A percentile compares a stretch with the other conserved stretches of the same genome.
Evolutionary conservation across 176 grass and related monocot genomes (phyloP).

Genomic region (Sorghum bicolor): DNA sequence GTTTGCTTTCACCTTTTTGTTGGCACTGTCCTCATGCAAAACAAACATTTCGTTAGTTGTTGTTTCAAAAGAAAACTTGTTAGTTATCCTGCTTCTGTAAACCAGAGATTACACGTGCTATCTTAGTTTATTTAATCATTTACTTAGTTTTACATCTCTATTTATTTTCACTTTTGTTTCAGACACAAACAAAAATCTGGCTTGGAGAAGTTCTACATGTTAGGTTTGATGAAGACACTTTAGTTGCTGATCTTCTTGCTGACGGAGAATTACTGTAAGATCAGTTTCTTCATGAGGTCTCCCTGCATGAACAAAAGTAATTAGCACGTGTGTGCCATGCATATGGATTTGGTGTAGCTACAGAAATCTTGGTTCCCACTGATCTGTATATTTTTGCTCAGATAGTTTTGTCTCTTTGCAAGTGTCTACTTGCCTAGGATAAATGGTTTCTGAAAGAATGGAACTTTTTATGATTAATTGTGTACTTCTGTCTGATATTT

Average conservation of each 20-base stretch:
- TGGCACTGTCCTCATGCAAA: not conserved
- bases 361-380: not conserved
- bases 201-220: conserved; percentile 85
- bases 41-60: not conserved
- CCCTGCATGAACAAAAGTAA: conserved; percentile 8
- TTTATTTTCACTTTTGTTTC: conserved; percentile 25
- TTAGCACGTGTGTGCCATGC: not conserved
- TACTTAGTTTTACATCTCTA: not conserved
- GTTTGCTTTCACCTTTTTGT: not conserved
- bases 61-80: not conserved
- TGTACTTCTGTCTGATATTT: not conserved
- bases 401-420: conserved; percentile 3
- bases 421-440: not conserved
- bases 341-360: not conserved
- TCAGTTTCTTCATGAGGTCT: conserved; percentile 4
- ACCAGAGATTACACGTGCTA: not conserved
- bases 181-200: conserved; percentile 93
- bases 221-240: conserved; percentile 64
- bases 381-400: not conserved
- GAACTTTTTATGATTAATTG: not conserved
- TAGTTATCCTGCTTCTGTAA: not conserved
- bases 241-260: conserved; percentile 72
- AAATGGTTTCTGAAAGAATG: not conserved
- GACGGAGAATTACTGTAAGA: conserved; percentile 93
- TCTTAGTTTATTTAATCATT: not conserved